Conservation (phyloP, 306 rosid species). For the Glycine soja region DNA sequence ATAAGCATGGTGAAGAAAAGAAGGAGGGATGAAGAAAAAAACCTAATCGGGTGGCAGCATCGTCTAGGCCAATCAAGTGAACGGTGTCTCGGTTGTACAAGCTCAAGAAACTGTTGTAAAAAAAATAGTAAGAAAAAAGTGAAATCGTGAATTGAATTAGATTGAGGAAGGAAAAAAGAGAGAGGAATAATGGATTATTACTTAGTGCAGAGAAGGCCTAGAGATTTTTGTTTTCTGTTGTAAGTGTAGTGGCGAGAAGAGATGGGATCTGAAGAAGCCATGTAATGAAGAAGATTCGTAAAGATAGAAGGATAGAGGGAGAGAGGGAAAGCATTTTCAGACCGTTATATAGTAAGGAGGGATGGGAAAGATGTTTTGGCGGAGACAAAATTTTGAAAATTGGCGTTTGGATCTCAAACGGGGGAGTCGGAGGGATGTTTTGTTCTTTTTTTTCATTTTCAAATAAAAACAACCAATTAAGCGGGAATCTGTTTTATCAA, state of each 20-base stretch:
- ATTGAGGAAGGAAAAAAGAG: neutral
- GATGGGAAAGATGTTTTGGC: conserved; percentile 41
- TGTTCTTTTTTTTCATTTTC: neutral
- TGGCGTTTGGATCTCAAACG: conserved; percentile 7
- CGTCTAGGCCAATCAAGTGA: conserved; percentile 80
- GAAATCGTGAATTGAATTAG: neutral
- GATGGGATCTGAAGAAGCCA: conserved; percentile 54
- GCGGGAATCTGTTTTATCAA: conserved; percentile 4
- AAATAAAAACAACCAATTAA: neutral
- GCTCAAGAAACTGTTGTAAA: conserved; percentile 60
- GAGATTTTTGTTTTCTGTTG: conserved; percentile 71
- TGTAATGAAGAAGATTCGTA: too few species aligned
- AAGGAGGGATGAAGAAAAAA: too few species aligned
- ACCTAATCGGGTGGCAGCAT: conserved; percentile 90
- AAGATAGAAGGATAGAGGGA: neutral
- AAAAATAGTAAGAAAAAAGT: neutral
- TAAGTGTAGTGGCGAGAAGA: conserved; percentile 58
- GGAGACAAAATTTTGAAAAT: conserved; percentile 57
- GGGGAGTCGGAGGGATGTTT: conserved; percentile 30
- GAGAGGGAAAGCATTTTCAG: neutral
- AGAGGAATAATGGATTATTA: conserved; percentile 17
- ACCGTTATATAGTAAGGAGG: conserved; percentile 42
- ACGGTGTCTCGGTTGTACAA: conserved; percentile 75
- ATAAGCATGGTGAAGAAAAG: neutral
- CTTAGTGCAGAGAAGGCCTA: conserved; percentile 97